Percentiles rank a stretch among this genome's conserved stretches.
Evolutionary conservation across 1,284 basidiomycete genomes (phyloP).

Genomic region (Rhodotorula sp.): DNA sequence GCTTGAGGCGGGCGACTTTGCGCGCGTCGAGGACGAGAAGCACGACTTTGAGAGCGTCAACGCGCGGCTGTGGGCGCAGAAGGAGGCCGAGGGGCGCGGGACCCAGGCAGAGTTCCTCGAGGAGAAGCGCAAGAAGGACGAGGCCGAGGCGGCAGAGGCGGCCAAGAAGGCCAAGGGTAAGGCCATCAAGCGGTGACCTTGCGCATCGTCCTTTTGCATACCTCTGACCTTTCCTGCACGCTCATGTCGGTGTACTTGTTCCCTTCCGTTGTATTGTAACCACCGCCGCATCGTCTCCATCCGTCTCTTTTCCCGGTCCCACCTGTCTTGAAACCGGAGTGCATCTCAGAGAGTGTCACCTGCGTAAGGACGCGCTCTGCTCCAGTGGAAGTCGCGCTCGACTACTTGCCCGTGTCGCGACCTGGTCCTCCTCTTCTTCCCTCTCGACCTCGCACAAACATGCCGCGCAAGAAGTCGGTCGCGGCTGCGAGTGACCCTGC

Average conservation of each 20-base stretch:
- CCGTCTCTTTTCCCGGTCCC: background rate
- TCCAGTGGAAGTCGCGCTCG: accelerated
- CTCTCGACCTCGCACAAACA: background rate
- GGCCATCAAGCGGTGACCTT: constrained; percentile 27
- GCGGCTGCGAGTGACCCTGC: background rate
- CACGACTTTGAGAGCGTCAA: constrained; percentile 43
- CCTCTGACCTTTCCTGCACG: background rate
- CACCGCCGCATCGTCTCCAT: background rate
- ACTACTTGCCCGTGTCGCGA: background rate
- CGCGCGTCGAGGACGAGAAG: constrained; percentile 33
- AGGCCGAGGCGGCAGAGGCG: constrained; percentile 7
- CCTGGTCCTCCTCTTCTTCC: background rate
- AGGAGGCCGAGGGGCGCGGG: constrained; percentile 34
- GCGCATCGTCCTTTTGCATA: background rate
- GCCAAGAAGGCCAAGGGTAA: constrained; percentile 25
- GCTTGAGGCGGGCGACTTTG: constrained; percentile 42
- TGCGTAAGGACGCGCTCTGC: background rate
- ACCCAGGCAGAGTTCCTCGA: constrained; percentile 34
- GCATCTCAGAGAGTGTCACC: background rate
- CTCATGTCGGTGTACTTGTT: background rate
- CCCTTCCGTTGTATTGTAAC: no score
- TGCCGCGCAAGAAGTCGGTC: constrained; percentile 22
- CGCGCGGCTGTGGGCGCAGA: constrained; percentile 37
- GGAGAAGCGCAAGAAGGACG: constrained; percentile 23
- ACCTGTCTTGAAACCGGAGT: background rate